Base-by-base conservation (phyloP, 2,329 filamentous ascomycete species). In the Hypoxylon sp. region DNA sequence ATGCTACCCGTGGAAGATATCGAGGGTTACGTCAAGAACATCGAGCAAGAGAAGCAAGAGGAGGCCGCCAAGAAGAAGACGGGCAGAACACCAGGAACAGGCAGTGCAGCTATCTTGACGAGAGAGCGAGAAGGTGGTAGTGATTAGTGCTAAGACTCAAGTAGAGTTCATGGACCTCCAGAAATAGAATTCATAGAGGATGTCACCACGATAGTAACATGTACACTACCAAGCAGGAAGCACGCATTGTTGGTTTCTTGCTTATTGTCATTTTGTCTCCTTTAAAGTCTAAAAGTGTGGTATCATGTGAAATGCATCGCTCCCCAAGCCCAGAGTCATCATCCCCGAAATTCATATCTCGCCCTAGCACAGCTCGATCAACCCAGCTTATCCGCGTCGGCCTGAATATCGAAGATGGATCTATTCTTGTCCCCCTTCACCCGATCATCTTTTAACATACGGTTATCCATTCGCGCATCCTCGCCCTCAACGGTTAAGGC, bases 41-140 rank as follows among this genome's bases (percentile, higher is more conserved):
- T 99, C 81, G 97, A 99, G 86, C 92, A 94, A 77, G 97, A 99
- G 88, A 99, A 99, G 88, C 94, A 97, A 80, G 96, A 98, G 82
- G 96, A 99, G 85, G 95, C 95, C 24, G 94, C 93, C 44, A 97
- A 94, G 88, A 97, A 97, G 91, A 97, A 97, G 90, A 92, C 89
- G 48, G 92, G 92, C 65, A 87, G 91, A 75, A 88, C 89, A 68
- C 87, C 90, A n/a, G 91, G 90, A 64, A 89, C 87, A 54, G 90
- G 90, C 51, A 90, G 83, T 73, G 90, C 92, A 17, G 88, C 93
- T 47, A 94, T 96, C 76, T 85, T 93, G 77, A 94, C 93, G 81
- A 84, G 90, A 84, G 81, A 84, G 78, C 76, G 80, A 65, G 82
- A 81, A 51, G 80, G 76, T n/a, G 75, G 76, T 37, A 74, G 74